phyloP scores from a whole-genome alignment of 1,284 basidiomycete genomes.

The Cerioporus squamosus region DNA sequence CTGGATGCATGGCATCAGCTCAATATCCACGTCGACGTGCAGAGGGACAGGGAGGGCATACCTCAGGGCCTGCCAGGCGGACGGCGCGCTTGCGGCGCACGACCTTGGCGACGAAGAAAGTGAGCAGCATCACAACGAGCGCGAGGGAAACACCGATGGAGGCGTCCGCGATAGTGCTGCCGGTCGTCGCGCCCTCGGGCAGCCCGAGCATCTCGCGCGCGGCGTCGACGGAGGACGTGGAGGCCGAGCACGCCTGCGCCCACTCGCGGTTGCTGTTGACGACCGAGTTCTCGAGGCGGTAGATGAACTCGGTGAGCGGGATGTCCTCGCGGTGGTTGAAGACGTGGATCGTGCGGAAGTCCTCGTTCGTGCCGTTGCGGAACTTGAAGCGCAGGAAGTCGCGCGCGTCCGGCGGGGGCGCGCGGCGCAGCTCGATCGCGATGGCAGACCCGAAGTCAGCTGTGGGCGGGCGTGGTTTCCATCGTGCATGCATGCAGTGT shows the following conservation, averaged over 20 bases:
- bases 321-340: conserved; percentile 74
- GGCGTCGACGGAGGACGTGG: conserved; percentile 33
- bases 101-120: conserved; percentile 39
- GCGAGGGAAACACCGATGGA: conserved; percentile 46
- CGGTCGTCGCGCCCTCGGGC: conserved; percentile 26
- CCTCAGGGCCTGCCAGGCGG: conserved; percentile 61
- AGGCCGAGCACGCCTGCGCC: conserved; percentile 55
- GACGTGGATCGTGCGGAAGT: conserved; percentile 65
- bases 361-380: conserved; percentile 76
- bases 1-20: conserved; percentile 3
- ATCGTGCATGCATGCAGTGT: neutral
- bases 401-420: conserved; percentile 72
- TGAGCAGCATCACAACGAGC: conserved; percentile 48
- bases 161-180: conserved; percentile 46
- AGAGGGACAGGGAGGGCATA: conserved; percentile 25
- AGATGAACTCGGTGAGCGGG: conserved; percentile 78
- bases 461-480: conserved; percentile 28
- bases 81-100: conserved; percentile 46
- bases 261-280: conserved; percentile 73
- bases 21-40: neutral
- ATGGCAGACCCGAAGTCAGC: conserved; percentile 82
- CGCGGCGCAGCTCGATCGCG: conserved; percentile 78
- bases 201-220: conserved; percentile 36
- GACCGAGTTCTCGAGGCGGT: conserved; percentile 72
- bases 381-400: conserved; percentile 84